These are phyloP conservation scores for Thielaviopsis populi DNA, from an alignment of 2,329 filamentous ascomycete genomes.

Conservation along the genomic window DNA sequence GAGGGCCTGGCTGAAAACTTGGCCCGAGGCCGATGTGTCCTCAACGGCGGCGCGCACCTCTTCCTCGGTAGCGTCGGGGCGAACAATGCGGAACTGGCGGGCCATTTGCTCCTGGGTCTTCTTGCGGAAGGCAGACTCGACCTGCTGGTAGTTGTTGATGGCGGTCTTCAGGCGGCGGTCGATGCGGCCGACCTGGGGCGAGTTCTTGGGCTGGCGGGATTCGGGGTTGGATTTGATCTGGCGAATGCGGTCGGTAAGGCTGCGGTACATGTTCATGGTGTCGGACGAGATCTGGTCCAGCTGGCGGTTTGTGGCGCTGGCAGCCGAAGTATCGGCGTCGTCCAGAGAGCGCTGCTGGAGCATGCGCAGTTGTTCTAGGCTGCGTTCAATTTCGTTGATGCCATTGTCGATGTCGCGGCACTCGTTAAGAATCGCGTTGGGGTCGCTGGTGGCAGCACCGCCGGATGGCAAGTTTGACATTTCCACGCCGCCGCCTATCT, in stretches of 20 bases:
- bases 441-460: constrained; percentile 31
- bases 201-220: constrained; percentile 56
- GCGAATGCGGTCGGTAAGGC: constrained; percentile 64
- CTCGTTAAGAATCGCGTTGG: constrained; percentile 70
- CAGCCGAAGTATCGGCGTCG: constrained; percentile 55
- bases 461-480: constrained; percentile 18
- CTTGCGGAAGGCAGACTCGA: constrained; percentile 68
- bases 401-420: constrained; percentile 66
- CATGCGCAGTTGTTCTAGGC: constrained; percentile 55
- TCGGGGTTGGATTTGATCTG: constrained; percentile 70
- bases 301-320: constrained; percentile 49
- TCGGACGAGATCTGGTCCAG: constrained; percentile 61
- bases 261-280: constrained; percentile 71
- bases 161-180: constrained; percentile 67
- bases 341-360: constrained; percentile 58
- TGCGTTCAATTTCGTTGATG: constrained; percentile 58
- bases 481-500: constrained; percentile 18
- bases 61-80: constrained; percentile 60
- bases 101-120: constrained; percentile 70
- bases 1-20: constrained; percentile 79
- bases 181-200: constrained; percentile 64
- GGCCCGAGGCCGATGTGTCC: constrained; percentile 53
- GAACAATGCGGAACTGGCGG: constrained; percentile 80
- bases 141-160: constrained; percentile 66
- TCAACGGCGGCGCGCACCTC: constrained; percentile 61